Conservation (phyloP, 768 basidiomycete genomes). For the Piloderma croceum region DNA sequence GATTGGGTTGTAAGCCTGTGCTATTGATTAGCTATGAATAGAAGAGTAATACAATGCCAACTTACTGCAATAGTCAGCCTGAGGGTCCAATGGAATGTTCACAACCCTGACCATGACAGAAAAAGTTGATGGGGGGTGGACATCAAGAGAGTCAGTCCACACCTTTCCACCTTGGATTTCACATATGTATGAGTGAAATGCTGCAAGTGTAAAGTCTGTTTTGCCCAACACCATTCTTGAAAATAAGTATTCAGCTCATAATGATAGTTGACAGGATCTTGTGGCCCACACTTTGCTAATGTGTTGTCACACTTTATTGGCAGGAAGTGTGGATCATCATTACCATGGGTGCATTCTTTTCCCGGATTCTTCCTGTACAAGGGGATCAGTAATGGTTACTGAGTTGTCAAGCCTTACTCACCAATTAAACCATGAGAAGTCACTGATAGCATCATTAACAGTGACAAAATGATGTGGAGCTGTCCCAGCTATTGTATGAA, state of each 20-base stretch:
- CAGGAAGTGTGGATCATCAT: too few species aligned
- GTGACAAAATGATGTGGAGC: constrained; percentile 55
- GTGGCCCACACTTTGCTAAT: too few species aligned
- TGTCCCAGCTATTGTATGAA: constrained; percentile 42
- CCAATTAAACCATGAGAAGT: constrained; percentile 74
- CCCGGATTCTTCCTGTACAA: constrained; percentile 4
- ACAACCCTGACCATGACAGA: constrained; percentile 29
- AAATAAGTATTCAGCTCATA: constrained; percentile 21
- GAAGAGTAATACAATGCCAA: too few species aligned
- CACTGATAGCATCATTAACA: constrained; percentile 68
- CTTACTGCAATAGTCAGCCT: constrained; percentile 64
- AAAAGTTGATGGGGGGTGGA: not conserved
- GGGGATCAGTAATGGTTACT: not conserved
- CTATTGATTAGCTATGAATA: too few species aligned
- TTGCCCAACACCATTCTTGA: constrained; percentile 9
- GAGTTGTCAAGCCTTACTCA: constrained; percentile 24
- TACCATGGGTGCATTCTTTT: constrained; percentile 14
- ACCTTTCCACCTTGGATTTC: constrained; percentile 54
- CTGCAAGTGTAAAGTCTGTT: constrained; percentile 47
- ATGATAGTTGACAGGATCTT: constrained; percentile 22
- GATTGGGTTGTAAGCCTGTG: constrained; percentile 41
- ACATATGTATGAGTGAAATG: constrained; percentile 59
- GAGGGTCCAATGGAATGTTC: constrained; percentile 48
- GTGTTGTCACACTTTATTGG: too few species aligned
- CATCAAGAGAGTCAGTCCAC: constrained; percentile 14